Evolutionary conservation across 345 rosid species (phyloP).

Genomic region (Toxicodendron radicans): DNA sequence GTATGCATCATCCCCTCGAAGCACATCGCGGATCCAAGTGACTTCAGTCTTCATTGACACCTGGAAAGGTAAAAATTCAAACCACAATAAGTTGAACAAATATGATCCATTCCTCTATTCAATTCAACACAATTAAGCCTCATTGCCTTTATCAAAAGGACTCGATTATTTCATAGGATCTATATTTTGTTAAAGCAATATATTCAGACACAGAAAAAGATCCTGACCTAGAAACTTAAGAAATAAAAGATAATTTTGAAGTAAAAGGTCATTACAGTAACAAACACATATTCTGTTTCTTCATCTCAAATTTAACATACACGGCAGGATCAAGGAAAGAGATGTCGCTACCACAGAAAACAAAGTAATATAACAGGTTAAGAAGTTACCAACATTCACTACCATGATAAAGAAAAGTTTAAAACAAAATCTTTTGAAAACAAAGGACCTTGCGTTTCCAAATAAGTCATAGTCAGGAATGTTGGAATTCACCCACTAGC

Average conservation of each 20-base stretch:
- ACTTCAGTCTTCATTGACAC: conserved; percentile 97
- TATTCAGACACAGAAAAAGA: neutral
- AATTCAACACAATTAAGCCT: neutral
- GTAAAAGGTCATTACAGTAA: neutral
- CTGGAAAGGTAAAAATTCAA: conserved; percentile 32
- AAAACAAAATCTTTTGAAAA: neutral
- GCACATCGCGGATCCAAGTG: conserved; percentile 76
- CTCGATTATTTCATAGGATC: neutral
- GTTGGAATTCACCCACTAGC: neutral
- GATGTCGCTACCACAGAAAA: neutral
- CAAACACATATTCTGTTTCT: neutral
- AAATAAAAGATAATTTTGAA: neutral
- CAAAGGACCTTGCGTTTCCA: neutral
- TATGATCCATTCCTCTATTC: neutral
- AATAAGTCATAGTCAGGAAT: neutral
- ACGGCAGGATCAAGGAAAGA: neutral
- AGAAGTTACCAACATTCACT: neutral
- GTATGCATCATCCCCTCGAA: conserved; percentile 79
- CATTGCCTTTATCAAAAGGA: neutral
- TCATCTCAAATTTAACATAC: neutral
- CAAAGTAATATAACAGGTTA: neutral
- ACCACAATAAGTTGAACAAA: neutral
- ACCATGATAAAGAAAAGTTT: neutral
- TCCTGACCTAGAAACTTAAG: neutral
- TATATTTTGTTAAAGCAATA: neutral